Conservation (phyloP, 2,329 filamentous ascomycete species). For the Colletotrichum gloeosporioides region DNA sequence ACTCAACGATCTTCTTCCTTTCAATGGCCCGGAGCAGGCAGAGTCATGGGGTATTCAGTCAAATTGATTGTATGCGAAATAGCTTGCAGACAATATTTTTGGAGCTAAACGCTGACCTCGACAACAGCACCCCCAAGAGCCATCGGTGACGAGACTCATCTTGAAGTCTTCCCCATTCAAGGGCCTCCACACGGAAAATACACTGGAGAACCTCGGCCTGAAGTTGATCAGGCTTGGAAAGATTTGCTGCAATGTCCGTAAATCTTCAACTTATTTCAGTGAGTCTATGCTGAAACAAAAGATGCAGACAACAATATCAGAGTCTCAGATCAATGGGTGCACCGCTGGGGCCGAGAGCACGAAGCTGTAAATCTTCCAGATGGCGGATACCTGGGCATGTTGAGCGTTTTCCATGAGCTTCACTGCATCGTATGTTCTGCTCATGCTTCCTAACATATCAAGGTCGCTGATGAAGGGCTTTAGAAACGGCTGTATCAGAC, state of each 20-base stretch:
- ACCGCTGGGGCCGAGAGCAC: conserved; percentile 13
- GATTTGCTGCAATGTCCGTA: conserved; percentile 9
- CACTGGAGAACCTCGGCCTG: conserved; percentile 11
- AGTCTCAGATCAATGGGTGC: conserved; percentile 14
- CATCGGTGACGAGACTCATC: conserved; percentile 5
- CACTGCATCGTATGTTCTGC: conserved; percentile 9
- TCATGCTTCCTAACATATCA: not conserved
- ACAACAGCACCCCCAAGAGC: not conserved
- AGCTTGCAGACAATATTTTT: no score
- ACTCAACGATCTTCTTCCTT: not conserved
- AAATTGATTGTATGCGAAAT: conserved; percentile 4
- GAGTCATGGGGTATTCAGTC: not conserved
- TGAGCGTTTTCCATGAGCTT: conserved; percentile 18
- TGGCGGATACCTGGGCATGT: conserved; percentile 20
- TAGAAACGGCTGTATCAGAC: conserved; percentile 20
- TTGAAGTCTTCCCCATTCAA: conserved; percentile 16
- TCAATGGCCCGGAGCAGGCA: not conserved
- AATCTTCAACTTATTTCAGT: not conserved
- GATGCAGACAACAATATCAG: conserved; percentile 14
- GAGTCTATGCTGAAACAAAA: not conserved
- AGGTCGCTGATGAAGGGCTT: not conserved
- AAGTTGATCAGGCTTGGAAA: conserved; percentile 18
- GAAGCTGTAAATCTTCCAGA: conserved; percentile 18
- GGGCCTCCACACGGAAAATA: conserved; percentile 17
- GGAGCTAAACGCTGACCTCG: not conserved